These are phyloP conservation scores for Phytomonas serpens DNA, from an alignment of 208 protist genomes.

Conservation along the genomic window DNA sequence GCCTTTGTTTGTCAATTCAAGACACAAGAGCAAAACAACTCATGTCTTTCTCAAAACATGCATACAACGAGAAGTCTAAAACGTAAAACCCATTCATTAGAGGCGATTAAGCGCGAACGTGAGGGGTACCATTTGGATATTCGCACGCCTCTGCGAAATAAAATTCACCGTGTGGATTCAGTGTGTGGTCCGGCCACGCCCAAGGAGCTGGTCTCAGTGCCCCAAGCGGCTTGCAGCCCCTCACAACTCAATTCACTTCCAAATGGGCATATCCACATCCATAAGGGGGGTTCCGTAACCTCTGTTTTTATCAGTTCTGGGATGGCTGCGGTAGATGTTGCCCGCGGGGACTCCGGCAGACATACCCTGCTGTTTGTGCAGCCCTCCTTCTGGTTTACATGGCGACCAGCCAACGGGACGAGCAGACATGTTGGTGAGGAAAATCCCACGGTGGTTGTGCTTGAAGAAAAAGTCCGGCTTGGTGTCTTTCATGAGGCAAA, in stretches of 20 bases:
- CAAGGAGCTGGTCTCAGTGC: neutral
- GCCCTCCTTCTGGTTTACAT: neutral
- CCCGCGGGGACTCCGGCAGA: neutral
- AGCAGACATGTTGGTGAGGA: neutral
- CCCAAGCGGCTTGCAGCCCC: neutral
- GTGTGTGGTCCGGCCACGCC: neutral
- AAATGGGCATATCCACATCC: neutral
- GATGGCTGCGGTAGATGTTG: neutral
- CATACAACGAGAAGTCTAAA: neutral
- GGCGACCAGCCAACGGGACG: neutral
- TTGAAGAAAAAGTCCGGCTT: neutral
- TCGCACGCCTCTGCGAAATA: neutral
- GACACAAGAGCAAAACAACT: neutral
- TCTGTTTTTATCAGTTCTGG: neutral
- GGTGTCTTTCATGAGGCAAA: neutral
- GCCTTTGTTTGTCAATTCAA: neutral
- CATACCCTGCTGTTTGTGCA: neutral
- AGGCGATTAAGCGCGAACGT: neutral
- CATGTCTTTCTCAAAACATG: neutral
- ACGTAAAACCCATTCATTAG: neutral
- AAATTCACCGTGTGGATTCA: neutral
- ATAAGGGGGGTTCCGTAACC: neutral
- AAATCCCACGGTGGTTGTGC: neutral
- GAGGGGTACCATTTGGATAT: constrained; percentile 1
- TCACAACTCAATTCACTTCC: neutral